Evolutionary conservation across 331 rosid species (phyloP), one percentile per base, ranked within the genome.

Genomic region (Saraca asoca): DNA sequence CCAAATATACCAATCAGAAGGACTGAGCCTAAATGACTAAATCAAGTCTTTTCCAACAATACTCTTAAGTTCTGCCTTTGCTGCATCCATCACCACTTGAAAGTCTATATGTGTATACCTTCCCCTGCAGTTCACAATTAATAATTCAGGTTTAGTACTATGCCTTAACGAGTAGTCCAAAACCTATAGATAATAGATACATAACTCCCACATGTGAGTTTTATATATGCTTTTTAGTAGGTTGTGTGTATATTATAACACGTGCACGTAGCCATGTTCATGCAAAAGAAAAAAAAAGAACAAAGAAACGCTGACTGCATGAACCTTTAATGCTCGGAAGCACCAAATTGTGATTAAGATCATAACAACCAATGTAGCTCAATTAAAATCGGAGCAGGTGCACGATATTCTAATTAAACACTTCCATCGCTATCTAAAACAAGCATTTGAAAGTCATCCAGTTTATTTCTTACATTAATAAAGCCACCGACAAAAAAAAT

Each of bases 61-160:
- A 35, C 79, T 87, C 68, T 79, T 67, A 35, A 89, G 87, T 71
- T 89, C 96, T 46, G 55, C 83, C 83, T 73, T 84, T 19, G 98
- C 96, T 50, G 91, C 94, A 76, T 92, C 96, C 90, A 84, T 89
- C 72, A 87, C 79, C 62, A 61, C 81, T 51, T 71, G 82, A 71
- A 89, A 92, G 67, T 85, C 85, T 13, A 78, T 29, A 39, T 76
- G 54, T 12, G 69, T 82, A 78, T 89, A 92, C 84, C 98, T 85
- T 74, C 95, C 98, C 98, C 98, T 92, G 91, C 50, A 72, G 57
- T 56, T 55, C 72, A 81, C 71, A 78, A 65, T 66, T 59, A 19
- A 60, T 66, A 65, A 52, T 75, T 60, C 62, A 75, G 48, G 62
- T 71, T 68, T 48, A 76, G 54, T 70, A 67, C 16, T 37, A 62